Evolutionary conservation across 495 filamentous ascomycete genomes (phyloP).

Genomic region (Delitschia confertaspora): DNA sequence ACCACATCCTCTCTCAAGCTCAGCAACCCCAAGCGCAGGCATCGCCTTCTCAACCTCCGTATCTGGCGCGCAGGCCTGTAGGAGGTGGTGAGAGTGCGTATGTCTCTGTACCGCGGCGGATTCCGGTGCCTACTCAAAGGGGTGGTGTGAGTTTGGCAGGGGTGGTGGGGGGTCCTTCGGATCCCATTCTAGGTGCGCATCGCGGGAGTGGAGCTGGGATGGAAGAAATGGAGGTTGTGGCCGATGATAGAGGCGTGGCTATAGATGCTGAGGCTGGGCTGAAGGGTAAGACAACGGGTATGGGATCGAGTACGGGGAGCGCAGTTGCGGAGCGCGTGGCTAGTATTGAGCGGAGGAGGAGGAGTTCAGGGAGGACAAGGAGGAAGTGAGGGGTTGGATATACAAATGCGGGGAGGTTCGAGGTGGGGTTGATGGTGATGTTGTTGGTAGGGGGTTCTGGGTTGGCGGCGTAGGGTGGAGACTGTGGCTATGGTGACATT

Average conservation of each 20-base stretch:
- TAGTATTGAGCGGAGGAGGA: conserved; percentile 13
- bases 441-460: too few species aligned
- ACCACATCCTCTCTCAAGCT: conserved; percentile 7
- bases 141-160: conserved; percentile 10
- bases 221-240: conserved; percentile 25
- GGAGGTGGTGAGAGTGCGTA: conserved; percentile 9
- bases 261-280: conserved; percentile 26
- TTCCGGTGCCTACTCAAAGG: conserved; percentile 24
- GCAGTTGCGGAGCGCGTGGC: too few species aligned
- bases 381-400: too few species aligned
- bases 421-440: too few species aligned
- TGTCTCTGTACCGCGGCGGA: conserved; percentile 22
- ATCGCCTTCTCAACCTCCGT: conserved; percentile 12
- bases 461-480: too few species aligned
- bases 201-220: conserved; percentile 11
- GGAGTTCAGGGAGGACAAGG: conserved; percentile 3
- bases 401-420: too few species aligned
- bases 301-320: conserved; percentile 10
- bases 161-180: conserved; percentile 26
- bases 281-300: conserved; percentile 5
- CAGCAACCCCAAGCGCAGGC: conserved; percentile 5
- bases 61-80: conserved; percentile 10
- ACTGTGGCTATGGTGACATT: too few species aligned
- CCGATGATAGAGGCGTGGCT: conserved; percentile 24
- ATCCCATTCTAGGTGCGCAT: conserved; percentile 23